Conservation (phyloP, 31 red algal genomes). For the Porphyra umbilicalis region DNA sequence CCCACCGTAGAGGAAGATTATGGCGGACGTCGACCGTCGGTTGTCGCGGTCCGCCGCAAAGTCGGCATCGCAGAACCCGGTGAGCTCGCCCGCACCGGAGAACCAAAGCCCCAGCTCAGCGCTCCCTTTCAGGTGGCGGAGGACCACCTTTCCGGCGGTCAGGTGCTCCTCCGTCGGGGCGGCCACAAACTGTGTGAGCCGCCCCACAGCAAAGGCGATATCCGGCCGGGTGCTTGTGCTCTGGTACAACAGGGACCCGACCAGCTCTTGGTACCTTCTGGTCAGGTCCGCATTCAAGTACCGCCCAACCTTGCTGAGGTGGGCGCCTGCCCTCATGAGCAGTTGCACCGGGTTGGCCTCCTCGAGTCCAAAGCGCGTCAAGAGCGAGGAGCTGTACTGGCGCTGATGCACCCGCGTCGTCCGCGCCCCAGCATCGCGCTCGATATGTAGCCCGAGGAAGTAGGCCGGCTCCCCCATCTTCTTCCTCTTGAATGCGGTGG, state of each 20-base stretch:
- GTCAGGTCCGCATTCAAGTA: background rate
- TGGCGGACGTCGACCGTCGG: slow-evolving; percentile 4
- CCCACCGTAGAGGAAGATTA: background rate
- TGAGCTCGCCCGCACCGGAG: background rate
- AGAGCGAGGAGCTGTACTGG: slow-evolving; percentile 1
- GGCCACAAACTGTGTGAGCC: background rate
- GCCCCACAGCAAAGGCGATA: background rate
- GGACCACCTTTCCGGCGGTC: slow-evolving; percentile 4
- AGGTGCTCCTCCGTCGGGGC: background rate
- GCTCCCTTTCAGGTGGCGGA: background rate
- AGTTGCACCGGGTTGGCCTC: background rate
- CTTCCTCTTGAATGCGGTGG: slow-evolving; percentile 1
- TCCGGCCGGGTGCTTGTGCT: slow-evolving; percentile 7
- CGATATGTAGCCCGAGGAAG: slow-evolving; percentile 11
- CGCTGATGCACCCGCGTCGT: background rate
- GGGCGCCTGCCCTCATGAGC: slow-evolving; percentile 1
- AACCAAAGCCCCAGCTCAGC: background rate
- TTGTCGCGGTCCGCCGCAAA: slow-evolving; percentile 10
- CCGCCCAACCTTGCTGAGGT: background rate
- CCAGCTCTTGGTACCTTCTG: background rate
- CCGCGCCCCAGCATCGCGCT: background rate
- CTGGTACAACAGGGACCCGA: background rate
- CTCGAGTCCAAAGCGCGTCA: background rate
- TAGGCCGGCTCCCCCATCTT: slow-evolving; percentile 1
- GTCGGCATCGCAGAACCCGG: background rate